These are phyloP conservation scores for Tetradesmus obliquus DNA, from an alignment of 139 green algal species.

Conservation along the genomic window DNA sequence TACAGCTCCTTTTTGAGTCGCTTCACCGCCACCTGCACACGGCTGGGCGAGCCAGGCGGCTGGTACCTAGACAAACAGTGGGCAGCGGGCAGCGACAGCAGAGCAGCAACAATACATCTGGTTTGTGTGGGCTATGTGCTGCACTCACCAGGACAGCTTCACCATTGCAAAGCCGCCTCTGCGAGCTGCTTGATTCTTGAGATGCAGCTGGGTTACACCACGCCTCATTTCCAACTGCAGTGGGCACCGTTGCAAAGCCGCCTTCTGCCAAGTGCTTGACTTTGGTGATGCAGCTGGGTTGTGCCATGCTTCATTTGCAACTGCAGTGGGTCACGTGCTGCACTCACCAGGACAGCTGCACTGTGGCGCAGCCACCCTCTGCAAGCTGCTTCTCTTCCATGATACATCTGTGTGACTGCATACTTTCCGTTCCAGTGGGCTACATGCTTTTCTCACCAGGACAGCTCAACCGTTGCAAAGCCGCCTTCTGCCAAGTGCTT, in stretches of 20 bases:
- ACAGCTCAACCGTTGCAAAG: slow-evolving; percentile 23
- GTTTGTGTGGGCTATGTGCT: too few relatives aligned
- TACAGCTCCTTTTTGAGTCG: slow-evolving; percentile 34
- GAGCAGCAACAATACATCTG: neutral
- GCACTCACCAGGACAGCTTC: slow-evolving; percentile 6
- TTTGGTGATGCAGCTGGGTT: neutral
- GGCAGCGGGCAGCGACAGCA: neutral
- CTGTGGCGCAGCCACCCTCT: too few relatives aligned
- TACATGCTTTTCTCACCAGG: slow-evolving; percentile 6
- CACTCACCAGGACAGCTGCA: too few relatives aligned
- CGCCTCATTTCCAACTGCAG: too few relatives aligned
- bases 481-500: slow-evolving; percentile 20
- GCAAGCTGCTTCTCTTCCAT: too few relatives aligned
- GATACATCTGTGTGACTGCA: too few relatives aligned
- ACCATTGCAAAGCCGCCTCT: slow-evolving; percentile 31
- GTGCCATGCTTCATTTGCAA: too few relatives aligned
- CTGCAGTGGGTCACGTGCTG: too few relatives aligned
- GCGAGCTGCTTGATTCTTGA: neutral
- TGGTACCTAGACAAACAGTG: slow-evolving; percentile 16
- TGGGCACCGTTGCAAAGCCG: slow-evolving; percentile 16
- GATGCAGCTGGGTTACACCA: neutral
- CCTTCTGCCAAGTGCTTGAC: slow-evolving; percentile 29
- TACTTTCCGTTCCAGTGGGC: too few relatives aligned
- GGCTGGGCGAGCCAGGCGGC: neutral
- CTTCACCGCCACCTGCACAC: slow-evolving; percentile 25